phyloP scores from a whole-genome alignment of 2,329 filamentous ascomycete genomes.

The Penicillium sp. region DNA sequence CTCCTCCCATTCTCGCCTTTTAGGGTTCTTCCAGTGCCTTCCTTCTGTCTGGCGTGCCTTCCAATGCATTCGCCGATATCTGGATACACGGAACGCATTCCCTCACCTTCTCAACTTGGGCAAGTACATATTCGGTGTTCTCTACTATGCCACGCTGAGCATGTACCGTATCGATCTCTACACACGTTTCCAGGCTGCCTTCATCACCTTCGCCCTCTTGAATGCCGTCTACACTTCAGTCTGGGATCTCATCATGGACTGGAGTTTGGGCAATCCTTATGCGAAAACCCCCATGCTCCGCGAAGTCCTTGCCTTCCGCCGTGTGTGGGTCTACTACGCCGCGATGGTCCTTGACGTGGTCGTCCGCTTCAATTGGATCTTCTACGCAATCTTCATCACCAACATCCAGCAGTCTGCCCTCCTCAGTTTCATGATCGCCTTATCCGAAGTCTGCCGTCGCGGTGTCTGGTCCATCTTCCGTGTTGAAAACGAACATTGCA shows the following conservation, averaged over 20 bases:
- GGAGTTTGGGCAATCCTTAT: constrained; percentile 80
- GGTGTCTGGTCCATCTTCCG: constrained; percentile 92
- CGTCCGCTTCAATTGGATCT: constrained; percentile 90
- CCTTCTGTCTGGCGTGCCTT: constrained; percentile 88
- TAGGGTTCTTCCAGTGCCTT: constrained; percentile 82
- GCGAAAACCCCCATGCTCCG: constrained; percentile 70
- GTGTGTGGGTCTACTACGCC: constrained; percentile 78
- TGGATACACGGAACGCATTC: constrained; percentile 82
- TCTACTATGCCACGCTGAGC: constrained; percentile 76
- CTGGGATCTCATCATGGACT: constrained; percentile 97
- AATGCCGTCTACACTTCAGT: constrained; percentile 83
- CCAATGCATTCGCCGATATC: constrained; percentile 88
- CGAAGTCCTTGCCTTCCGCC: constrained; percentile 77
- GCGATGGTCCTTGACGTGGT: constrained; percentile 84
- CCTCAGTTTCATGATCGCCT: constrained; percentile 74
- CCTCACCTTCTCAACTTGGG: constrained; percentile 90
- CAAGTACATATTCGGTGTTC: constrained; percentile 85
- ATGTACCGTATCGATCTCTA: constrained; percentile 75
- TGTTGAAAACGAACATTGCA: constrained; percentile 96
- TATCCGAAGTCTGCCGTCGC: constrained; percentile 79
- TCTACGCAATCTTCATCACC: constrained; percentile 81
- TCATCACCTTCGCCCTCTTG: constrained; percentile 76
- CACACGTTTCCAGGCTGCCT: constrained; percentile 63
- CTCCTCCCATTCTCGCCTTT: constrained; percentile 75
- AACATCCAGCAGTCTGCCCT: constrained; percentile 81